These are phyloP conservation scores for Dactylellina parvicollis DNA, from an alignment of 2,329 filamentous ascomycete genomes.

Conservation along the genomic window DNA sequence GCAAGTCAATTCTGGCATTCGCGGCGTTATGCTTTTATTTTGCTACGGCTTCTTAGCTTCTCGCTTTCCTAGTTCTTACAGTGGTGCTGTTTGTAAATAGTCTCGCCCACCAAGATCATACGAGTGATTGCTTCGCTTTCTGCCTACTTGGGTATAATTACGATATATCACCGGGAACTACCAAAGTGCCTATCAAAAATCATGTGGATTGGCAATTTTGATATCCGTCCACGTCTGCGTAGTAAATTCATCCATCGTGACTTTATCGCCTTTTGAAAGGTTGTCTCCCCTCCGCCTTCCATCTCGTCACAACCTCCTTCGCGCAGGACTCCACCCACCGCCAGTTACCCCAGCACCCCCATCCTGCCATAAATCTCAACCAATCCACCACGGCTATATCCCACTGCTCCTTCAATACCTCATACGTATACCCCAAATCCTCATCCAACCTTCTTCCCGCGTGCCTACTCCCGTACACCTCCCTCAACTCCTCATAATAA, in stretches of 20 bases:
- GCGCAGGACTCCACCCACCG: slow-evolving; percentile 47
- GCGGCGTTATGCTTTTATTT: slow-evolving; percentile 12
- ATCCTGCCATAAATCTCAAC: slow-evolving; percentile 62
- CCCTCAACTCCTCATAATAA: slow-evolving; percentile 62
- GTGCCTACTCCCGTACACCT: slow-evolving; percentile 22
- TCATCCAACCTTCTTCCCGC: slow-evolving; percentile 55
- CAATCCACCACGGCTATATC: slow-evolving; percentile 75
- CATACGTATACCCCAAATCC: slow-evolving; percentile 66
- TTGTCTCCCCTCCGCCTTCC: slow-evolving; percentile 21
- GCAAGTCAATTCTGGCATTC: neutral
- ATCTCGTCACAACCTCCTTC: slow-evolving; percentile 33
- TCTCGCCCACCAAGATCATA: neutral
- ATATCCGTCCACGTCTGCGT: too few relatives aligned
- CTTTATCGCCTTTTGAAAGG: neutral
- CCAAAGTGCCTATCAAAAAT: neutral
- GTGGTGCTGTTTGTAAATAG: slow-evolving; percentile 3
- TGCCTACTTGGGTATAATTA: too few relatives aligned
- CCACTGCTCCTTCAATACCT: slow-evolving; percentile 70
- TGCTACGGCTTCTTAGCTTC: neutral
- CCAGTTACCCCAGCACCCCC: slow-evolving; percentile 57
- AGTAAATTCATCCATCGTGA: neutral
- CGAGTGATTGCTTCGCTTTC: too few relatives aligned
- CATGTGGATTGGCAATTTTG: too few relatives aligned
- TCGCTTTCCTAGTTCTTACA: neutral
- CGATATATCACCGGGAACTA: neutral